phyloP scores from a whole-genome alignment of 768 basidiomycete species.

The Calocybe gangraenosa region DNA sequence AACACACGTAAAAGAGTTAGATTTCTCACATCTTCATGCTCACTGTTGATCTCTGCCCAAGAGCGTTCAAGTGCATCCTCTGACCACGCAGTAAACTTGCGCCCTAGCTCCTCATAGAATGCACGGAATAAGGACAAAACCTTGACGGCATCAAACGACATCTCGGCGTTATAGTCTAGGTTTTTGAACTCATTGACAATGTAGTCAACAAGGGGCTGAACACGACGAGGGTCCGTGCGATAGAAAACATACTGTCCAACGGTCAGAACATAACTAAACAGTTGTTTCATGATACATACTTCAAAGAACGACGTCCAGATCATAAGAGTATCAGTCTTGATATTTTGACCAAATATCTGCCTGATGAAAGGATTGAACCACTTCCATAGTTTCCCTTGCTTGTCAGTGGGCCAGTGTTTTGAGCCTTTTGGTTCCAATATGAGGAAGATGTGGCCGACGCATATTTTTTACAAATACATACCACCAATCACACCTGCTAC shows the following conservation, averaged over 20 bases:
- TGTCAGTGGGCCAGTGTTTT: constrained; percentile 81
- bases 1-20: background rate
- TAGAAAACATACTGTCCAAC: constrained; percentile 63
- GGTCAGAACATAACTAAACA: constrained; percentile 1
- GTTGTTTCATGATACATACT: constrained; percentile 29
- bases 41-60: constrained; percentile 68
- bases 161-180: constrained; percentile 77
- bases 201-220: constrained; percentile 76
- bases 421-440: constrained; percentile 44
- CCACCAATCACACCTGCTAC: constrained; percentile 70
- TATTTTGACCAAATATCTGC: constrained; percentile 60
- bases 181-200: constrained; percentile 57
- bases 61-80: constrained; percentile 61
- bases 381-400: constrained; percentile 67
- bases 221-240: constrained; percentile 77
- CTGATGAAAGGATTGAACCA: constrained; percentile 74
- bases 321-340: constrained; percentile 77
- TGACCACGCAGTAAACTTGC: constrained; percentile 80
- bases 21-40: constrained; percentile 68
- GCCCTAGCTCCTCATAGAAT: constrained; percentile 69
- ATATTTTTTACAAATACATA: constrained; percentile 16
- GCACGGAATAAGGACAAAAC: constrained; percentile 63
- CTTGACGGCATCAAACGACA: constrained; percentile 78
- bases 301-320: constrained; percentile 81
- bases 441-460: background rate